A percentile compares a stretch with the other conserved stretches of the same genome.
These are phyloP conservation scores for Paraphaeosphaeria sporulosa DNA, from an alignment of 2,329 filamentous ascomycete species.

Conservation along the genomic window DNA sequence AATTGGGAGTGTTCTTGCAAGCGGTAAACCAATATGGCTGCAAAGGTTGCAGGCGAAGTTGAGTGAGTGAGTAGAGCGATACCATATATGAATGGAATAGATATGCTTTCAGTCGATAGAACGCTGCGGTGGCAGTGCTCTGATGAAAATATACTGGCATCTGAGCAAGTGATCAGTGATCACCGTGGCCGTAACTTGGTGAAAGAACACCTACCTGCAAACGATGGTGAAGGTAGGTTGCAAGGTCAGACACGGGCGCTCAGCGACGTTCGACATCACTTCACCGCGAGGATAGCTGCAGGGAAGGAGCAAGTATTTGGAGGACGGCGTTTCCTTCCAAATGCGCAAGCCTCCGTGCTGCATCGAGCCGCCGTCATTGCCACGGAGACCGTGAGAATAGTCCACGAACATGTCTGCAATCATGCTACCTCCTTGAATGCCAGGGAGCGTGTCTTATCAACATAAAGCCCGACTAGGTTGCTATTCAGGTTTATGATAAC, in stretches of 20 bases:
- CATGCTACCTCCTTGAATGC: neutral
- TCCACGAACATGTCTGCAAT: neutral
- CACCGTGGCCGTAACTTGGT: neutral
- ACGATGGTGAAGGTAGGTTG: slow-evolving; percentile 5
- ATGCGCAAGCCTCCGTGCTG: neutral
- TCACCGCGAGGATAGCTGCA: neutral
- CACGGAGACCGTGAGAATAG: neutral
- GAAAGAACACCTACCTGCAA: slow-evolving; percentile 2
- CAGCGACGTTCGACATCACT: neutral
- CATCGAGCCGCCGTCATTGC: neutral
- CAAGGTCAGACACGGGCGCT: neutral
- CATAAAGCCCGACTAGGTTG: no score
- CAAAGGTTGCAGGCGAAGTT: neutral
- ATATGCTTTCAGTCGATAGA: neutral
- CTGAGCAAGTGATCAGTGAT: neutral
- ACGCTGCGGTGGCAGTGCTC: neutral
- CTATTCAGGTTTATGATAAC: no score
- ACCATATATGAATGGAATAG: neutral
- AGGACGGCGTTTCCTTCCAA: neutral
- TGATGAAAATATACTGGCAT: neutral
- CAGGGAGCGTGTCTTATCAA: neutral
- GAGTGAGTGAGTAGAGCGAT: neutral
- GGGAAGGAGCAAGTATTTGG: neutral
- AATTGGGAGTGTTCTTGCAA: neutral
- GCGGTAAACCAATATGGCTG: neutral